phyloP scores from a whole-genome alignment of 768 basidiomycete genomes.

The Termitomyces sp. region DNA sequence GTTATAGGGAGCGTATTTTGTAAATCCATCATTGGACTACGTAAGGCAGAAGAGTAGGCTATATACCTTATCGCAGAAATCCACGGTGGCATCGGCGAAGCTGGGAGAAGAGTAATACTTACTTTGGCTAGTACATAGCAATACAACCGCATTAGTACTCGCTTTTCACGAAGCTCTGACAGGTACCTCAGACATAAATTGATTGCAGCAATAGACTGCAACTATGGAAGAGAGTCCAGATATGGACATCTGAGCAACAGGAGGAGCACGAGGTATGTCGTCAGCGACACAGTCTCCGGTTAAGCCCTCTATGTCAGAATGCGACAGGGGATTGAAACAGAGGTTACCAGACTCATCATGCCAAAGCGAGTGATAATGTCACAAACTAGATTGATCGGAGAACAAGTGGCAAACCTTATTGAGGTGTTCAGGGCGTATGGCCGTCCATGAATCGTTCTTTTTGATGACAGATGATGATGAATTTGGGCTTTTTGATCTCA shows the following conservation, averaged over 20 bases:
- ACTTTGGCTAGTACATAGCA: not conserved
- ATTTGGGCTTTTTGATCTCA: too few species aligned
- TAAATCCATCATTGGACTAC: too few species aligned
- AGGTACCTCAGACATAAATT: not conserved
- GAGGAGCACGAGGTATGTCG: not conserved
- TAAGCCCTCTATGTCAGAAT: not conserved
- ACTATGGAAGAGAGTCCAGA: not conserved
- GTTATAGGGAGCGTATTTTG: not conserved
- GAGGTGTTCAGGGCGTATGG: not conserved
- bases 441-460: not conserved
- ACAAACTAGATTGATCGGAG: not conserved
- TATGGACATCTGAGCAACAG: not conserved
- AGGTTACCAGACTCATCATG: not conserved
- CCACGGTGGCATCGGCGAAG: not conserved
- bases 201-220: not conserved
- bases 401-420: not conserved
- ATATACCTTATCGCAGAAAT: not conserved
- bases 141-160: not conserved
- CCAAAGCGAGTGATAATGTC: not conserved
- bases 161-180: not conserved
- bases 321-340: not conserved
- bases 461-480: too few species aligned
- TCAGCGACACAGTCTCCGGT: not conserved
- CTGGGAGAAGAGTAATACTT: not conserved
- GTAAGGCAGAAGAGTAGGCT: too few species aligned